Evolutionary conservation across 495 filamentous ascomycete genomes (phyloP).

Genomic region (Aspergillus campestris): DNA sequence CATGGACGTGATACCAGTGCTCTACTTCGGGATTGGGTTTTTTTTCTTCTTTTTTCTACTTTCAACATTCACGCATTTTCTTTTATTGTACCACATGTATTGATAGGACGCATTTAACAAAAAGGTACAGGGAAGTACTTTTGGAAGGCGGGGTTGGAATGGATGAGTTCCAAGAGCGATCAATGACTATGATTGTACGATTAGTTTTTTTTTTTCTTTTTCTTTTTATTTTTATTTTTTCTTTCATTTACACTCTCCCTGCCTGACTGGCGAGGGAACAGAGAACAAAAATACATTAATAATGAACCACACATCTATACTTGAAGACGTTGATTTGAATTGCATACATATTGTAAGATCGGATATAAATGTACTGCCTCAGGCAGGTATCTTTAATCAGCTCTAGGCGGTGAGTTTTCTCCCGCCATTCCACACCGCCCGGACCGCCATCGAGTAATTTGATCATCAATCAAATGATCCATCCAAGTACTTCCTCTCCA

Average conservation of each 20-base stretch:
- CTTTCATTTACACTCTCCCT: background rate
- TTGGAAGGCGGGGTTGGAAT: constrained; percentile 16
- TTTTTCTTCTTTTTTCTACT: constrained; percentile 9
- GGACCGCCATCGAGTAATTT: no score
- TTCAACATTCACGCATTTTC: constrained; percentile 1
- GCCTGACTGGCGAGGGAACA: no score
- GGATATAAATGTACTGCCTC: no score
- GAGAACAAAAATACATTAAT: no score
- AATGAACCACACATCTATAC: no score
- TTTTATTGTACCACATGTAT: constrained; percentile 32
- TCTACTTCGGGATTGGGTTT: constrained; percentile 6
- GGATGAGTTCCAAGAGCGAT: constrained; percentile 17
- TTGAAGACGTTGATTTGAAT: no score
- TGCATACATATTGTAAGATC: no score
- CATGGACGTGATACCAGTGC: background rate
- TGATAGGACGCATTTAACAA: constrained; percentile 20
- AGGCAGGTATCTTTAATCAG: no score
- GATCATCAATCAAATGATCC: no score
- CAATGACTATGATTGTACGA: constrained; percentile 33
- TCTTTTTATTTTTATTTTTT: background rate
- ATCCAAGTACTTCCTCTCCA: no score
- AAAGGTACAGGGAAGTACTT: constrained; percentile 16
- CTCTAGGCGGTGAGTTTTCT: no score
- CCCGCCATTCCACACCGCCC: no score
- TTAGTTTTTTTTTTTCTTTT: constrained; percentile 15